Base-by-base conservation (phyloP, 257 asterid species). In the Nicotiana noctiflora region DNA sequence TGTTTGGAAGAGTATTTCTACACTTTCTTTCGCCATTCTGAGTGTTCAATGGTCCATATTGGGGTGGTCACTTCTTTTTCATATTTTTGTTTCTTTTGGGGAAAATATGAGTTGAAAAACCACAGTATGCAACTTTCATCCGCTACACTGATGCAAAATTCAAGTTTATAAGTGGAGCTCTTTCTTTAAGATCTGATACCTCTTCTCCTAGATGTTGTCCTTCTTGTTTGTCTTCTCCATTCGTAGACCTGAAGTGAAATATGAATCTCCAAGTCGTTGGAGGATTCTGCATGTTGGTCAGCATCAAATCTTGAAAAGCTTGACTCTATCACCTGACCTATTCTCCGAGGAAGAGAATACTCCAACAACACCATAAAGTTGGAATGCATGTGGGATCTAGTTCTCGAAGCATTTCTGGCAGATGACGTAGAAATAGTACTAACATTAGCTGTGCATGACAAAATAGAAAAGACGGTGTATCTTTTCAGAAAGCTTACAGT, bases 81-180 rank as follows among this genome's bases (percentile, higher is more conserved):
- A 9, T 12, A 49, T 25, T 23, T 49, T 46, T n/a, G 21, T n/a
- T 49, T 25, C 79, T 74, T 74, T 74, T 15, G 59, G 61, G 60
- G 25, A 23, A 29, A 74, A 21, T 14, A 74, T 0, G 2, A 46
- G 40, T 74, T 15, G 61, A 74, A 8, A 14, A 34, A 21, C 14
- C 79, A 49, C 44, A 74, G 12, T 49, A 74, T 40, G 32, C 79
- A 49, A 74, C 15, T 74, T 27, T 25, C 61, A 74, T 49, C 44
- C 15, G 40, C 40, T 14, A 23, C 6, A 15, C 49, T 10, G 0
- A 65, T 6, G 8, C 44, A 44, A 74, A 14, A 74, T 3, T 74
- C 44, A 74, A 49, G 17, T 68, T 70, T 70, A 70, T 44, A 70
- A 44, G 77, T 44, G 59, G 77, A 70, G 23, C 77, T 44, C 57